Evolutionary conservation across 2,329 filamentous ascomycete species (phyloP).

Genomic region (Aphanoascus verrucosus): DNA sequence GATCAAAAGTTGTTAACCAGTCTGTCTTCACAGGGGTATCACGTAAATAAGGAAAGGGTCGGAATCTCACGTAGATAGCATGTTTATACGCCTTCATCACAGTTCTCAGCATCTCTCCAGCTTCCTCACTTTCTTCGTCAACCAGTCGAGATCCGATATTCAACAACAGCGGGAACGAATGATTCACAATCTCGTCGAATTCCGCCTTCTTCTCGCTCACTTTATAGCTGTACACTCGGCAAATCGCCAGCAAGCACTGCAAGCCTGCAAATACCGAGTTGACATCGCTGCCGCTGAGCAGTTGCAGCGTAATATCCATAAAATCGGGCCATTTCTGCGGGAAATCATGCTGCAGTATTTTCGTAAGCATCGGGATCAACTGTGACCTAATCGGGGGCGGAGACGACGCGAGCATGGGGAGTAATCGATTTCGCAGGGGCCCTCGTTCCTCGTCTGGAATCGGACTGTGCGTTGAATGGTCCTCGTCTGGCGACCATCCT

Average conservation of each 20-base stretch:
- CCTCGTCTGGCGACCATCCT: conserved; percentile 73
- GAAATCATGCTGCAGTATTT: conserved; percentile 92
- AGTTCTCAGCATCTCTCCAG: conserved; percentile 90
- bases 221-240: conserved; percentile 92
- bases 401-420: conserved; percentile 76
- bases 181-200: conserved; percentile 88
- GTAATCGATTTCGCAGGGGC: conserved; percentile 73
- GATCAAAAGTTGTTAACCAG: not conserved
- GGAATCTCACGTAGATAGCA: conserved; percentile 70
- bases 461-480: conserved; percentile 58
- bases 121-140: conserved; percentile 83
- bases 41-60: not conserved
- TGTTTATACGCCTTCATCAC: conserved; percentile 97
- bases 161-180: conserved; percentile 78
- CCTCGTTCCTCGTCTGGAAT: conserved; percentile 85
- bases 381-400: conserved; percentile 77
- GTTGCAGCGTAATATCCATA: conserved; percentile 79
- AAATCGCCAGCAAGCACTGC: conserved; percentile 88
- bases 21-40: not conserved
- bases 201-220: conserved; percentile 68
- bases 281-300: conserved; percentile 77
- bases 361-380: conserved; percentile 86
- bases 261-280: conserved; percentile 82
- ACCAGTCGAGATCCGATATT: conserved; percentile 80
- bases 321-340: conserved; percentile 89